These are phyloP conservation scores for Suillus hirtellus DNA, from an alignment of 768 basidiomycete species.

Conservation along the genomic window DNA sequence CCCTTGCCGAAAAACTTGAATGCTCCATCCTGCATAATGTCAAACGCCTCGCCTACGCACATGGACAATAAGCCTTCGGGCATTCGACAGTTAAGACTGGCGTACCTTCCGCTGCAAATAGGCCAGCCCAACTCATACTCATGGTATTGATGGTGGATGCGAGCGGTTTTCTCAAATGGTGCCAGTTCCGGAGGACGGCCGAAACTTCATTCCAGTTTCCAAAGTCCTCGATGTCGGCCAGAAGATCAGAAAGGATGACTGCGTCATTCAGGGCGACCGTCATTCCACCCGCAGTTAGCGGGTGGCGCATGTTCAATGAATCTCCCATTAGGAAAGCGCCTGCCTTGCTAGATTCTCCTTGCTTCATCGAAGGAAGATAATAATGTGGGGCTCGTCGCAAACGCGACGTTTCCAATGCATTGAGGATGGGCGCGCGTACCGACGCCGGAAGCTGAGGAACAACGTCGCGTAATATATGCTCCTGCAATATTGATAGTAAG, in stretches of 20 bases:
- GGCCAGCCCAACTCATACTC: constrained; percentile 83
- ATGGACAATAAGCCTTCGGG: neutral
- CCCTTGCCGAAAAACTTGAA: neutral
- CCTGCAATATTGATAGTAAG: constrained; percentile 31
- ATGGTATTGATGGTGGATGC: constrained; percentile 84
- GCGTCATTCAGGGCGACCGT: constrained; percentile 87
- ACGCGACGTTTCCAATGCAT: constrained; percentile 67
- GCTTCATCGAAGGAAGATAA: constrained; percentile 76
- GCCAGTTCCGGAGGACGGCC: constrained; percentile 62
- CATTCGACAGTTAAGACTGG: constrained; percentile 10
- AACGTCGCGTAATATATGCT: constrained; percentile 64
- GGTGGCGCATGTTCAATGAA: constrained; percentile 96
- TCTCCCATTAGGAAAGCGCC: constrained; percentile 84
- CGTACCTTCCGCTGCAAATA: constrained; percentile 88
- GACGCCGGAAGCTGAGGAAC: constrained; percentile 73
- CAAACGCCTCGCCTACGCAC: neutral
- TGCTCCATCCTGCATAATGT: neutral
- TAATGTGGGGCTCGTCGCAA: constrained; percentile 89
- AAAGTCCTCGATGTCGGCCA: constrained; percentile 43
- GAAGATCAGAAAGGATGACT: constrained; percentile 61
- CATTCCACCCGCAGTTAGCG: constrained; percentile 94
- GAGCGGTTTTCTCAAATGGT: constrained; percentile 79
- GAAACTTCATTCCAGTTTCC: constrained; percentile 49
- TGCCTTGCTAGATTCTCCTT: constrained; percentile 48
- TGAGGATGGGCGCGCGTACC: constrained; percentile 59